A percentile compares a stretch with the other conserved stretches of the same genome.
These are phyloP conservation scores for Trametes coccinea DNA, from an alignment of 768 basidiomycete genomes.

Conservation along the genomic window DNA sequence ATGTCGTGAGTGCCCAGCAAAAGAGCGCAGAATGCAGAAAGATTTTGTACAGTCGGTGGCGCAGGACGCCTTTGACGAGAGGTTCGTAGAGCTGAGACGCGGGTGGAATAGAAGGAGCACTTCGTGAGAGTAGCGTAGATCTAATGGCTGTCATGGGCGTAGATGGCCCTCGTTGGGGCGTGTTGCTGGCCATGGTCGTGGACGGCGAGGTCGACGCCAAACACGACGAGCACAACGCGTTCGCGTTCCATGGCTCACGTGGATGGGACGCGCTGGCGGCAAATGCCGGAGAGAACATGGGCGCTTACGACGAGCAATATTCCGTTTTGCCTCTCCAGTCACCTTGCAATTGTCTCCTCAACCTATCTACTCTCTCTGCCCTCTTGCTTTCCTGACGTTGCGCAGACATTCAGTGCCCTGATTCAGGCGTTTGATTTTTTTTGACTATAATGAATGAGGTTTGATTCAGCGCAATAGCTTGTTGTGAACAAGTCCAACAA, in stretches of 20 bases:
- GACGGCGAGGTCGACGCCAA: slow-evolving; percentile 14
- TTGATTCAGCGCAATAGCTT: too few species aligned
- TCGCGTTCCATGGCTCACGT: not conserved
- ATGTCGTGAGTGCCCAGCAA: slow-evolving; percentile 44
- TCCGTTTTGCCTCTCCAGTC: too few species aligned
- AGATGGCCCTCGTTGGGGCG: slow-evolving; percentile 12
- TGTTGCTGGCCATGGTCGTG: slow-evolving; percentile 17
- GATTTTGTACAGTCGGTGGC: slow-evolving; percentile 54
- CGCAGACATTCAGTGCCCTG: too few species aligned
- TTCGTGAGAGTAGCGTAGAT: slow-evolving; percentile 41
- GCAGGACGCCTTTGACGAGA: slow-evolving; percentile 60
- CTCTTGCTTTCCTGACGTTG: too few species aligned
- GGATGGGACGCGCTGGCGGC: slow-evolving; percentile 9
- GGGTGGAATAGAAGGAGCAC: slow-evolving; percentile 57
- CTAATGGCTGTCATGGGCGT: slow-evolving; percentile 48
- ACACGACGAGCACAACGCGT: slow-evolving; percentile 11
- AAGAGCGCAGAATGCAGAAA: slow-evolving; percentile 42
- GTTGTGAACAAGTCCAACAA: too few species aligned
- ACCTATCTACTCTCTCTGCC: too few species aligned
- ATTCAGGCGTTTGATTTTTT: too few species aligned
- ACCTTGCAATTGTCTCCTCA: too few species aligned
- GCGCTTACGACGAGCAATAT: too few species aligned
- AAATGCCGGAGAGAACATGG: not conserved
- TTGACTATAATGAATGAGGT: too few species aligned
- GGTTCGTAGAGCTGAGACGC: slow-evolving; percentile 64